phyloP scores from a whole-genome alignment of 768 basidiomycete species.

The Suillus americanus region DNA sequence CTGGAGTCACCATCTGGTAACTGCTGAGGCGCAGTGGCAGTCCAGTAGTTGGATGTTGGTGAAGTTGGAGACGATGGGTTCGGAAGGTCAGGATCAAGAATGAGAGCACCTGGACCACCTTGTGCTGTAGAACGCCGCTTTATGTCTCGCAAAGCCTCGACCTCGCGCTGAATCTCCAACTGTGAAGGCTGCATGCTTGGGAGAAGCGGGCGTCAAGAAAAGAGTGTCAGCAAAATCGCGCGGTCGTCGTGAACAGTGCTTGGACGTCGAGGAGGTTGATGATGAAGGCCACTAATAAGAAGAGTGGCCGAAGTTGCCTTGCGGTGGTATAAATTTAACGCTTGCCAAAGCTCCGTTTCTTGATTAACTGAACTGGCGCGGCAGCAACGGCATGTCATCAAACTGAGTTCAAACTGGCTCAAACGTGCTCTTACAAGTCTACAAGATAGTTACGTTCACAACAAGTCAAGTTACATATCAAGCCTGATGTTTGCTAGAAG shows the following conservation, averaged over 20 bases:
- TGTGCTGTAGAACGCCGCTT: slow-evolving; percentile 77
- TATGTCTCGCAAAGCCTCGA: slow-evolving; percentile 82
- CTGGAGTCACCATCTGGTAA: slow-evolving; percentile 45
- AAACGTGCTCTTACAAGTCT: neutral
- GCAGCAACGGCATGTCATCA: slow-evolving; percentile 8
- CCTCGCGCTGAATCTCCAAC: slow-evolving; percentile 84
- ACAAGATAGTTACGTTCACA: neutral
- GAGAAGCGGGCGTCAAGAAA: slow-evolving; percentile 10
- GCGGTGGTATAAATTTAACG: slow-evolving; percentile 6
- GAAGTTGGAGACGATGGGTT: slow-evolving; percentile 62
- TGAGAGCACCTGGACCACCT: slow-evolving; percentile 74
- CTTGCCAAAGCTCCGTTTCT: neutral
- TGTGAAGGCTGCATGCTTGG: slow-evolving; percentile 69
- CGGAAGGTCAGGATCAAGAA: slow-evolving; percentile 91
- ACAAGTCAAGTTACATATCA: neutral
- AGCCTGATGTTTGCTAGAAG: neutral
- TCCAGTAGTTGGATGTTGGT: slow-evolving; percentile 55
- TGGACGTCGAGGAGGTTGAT: slow-evolving; percentile 9
- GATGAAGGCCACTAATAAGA: slow-evolving; percentile 7
- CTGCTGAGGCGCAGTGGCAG: slow-evolving; percentile 35
- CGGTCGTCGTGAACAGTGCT: slow-evolving; percentile 15
- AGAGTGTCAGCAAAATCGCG: slow-evolving; percentile 9
- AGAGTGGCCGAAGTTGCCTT: neutral
- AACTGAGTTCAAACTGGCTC: slow-evolving; percentile 11
- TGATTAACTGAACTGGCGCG: slow-evolving; percentile 3